Conservation (phyloP, 202 grass and related monocot species). For the Eragrostis tef region DNA sequence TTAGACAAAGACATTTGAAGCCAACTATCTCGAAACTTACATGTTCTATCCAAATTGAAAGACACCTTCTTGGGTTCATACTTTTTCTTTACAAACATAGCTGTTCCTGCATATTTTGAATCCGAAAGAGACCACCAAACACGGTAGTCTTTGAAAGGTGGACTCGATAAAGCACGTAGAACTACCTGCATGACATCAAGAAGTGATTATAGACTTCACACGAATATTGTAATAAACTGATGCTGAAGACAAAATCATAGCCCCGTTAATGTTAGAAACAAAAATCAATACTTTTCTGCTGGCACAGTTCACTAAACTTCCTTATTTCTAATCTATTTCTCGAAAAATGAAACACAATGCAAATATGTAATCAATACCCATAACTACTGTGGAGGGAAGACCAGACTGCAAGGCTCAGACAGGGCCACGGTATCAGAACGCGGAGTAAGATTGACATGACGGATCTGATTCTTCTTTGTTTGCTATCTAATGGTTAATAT, state of each 20-base stretch:
- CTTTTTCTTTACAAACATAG: slow-evolving; percentile 87
- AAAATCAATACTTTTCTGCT: slow-evolving; percentile 9
- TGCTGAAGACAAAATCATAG: slow-evolving; percentile 10
- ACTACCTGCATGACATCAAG: slow-evolving; percentile 57
- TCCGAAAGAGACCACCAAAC: slow-evolving; percentile 99
- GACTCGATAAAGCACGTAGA: slow-evolving; percentile 73
- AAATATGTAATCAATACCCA: neutral
- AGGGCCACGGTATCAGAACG: neutral
- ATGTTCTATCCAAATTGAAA: slow-evolving; percentile 81
- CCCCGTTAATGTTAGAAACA: neutral
- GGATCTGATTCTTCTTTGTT: neutral
- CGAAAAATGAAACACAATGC: neutral
- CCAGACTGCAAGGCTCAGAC: neutral
- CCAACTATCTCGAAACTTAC: slow-evolving; percentile 53
- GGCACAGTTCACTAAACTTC: too few species aligned
- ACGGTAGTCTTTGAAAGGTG: slow-evolving; percentile 75
- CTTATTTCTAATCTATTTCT: neutral
- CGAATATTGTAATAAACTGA: slow-evolving; percentile 6
- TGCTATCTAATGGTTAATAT: neutral
- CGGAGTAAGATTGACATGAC: neutral
- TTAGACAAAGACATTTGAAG: slow-evolving; percentile 7
- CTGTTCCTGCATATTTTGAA: slow-evolving; percentile 83
- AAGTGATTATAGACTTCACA: slow-evolving; percentile 32
- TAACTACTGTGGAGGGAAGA: neutral
- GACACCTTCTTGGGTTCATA: slow-evolving; percentile 83